A percentile compares a stretch with the other conserved stretches of the same genome.
These are phyloP conservation scores for Kluyveromyces sp. DNA, from an alignment of 1,139 yeast genomes.

Conservation along the genomic window DNA sequence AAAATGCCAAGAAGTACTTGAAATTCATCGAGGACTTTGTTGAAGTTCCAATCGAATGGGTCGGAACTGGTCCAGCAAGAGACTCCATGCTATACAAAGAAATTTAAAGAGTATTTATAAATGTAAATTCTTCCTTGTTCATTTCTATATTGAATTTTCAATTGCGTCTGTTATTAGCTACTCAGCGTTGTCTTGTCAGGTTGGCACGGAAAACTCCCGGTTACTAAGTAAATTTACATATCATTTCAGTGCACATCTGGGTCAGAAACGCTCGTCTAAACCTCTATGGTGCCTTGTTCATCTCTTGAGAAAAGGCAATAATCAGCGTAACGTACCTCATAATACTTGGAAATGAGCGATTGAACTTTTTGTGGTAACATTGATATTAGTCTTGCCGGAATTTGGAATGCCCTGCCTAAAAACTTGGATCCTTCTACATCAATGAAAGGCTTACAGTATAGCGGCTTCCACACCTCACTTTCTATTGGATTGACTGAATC, in stretches of 20 bases:
- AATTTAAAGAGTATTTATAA: too few relatives aligned
- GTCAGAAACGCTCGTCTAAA: not conserved
- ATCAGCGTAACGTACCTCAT: conserved; percentile 21
- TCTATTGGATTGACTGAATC: conserved; percentile 25
- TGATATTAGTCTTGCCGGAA: conserved; percentile 26
- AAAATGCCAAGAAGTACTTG: conserved; percentile 77
- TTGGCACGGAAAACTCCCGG: not conserved
- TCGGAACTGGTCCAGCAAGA: conserved; percentile 98
- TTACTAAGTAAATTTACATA: not conserved
- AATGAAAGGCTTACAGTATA: conserved; percentile 34
- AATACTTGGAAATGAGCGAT: conserved; percentile 17
- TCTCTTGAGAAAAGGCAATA: conserved; percentile 27
- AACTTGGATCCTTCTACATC: conserved; percentile 35
- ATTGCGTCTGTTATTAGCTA: not conserved
- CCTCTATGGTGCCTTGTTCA: not conserved
- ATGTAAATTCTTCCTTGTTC: too few relatives aligned
- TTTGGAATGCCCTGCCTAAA: conserved; percentile 35
- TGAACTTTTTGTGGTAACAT: conserved; percentile 10
- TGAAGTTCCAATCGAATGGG: conserved; percentile 86
- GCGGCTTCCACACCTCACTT: conserved; percentile 29
- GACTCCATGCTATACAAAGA: conserved; percentile 57
- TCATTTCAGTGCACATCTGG: not conserved
- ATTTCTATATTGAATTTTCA: not conserved
- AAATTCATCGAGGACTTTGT: conserved; percentile 77
- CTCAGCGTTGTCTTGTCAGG: not conserved